Evolutionary conservation across 345 rosid genomes (phyloP), one percentile per base, ranked within the genome.

Genomic region (Murraya koenigii): DNA sequence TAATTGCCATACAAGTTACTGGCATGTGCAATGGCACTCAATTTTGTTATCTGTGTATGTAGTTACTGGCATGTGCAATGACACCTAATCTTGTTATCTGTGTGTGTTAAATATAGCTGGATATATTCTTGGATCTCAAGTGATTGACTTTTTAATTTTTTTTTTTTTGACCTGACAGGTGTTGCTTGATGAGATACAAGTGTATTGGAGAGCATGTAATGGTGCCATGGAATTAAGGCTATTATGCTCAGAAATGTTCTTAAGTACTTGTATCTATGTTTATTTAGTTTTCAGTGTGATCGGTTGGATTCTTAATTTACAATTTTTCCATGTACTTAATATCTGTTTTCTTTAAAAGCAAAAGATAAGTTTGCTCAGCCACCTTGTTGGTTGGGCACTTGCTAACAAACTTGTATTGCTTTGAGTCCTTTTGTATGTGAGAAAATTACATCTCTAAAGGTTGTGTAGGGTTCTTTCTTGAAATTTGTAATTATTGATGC

Each of bases 321-420:
- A 49, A 38, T 71, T 78, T 47, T 73, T 73, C 75, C 23, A 25
- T 79, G 85, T 85, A 83, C 71, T 81, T 85, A 71, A 59, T 65
- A 71, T 62, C 65, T 62, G 7, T 35, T 35, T 20, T 63, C 20
- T 41, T n/a, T 74, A 13, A 13, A 44, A 61, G 79, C 33, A 19
- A 39, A 75, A 68, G 60, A 23, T 19, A 14, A 8, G 4, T 15
- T 2, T 20, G 72, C 20, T 11, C 17, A 44, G 25, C 63, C 30
- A 4, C 22, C 23, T 1, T 35, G 82, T 80, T 74, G 71, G 80
- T 67, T 60, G 64, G 14, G 60, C 25, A 35, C 66, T 67, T 66
- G 82, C 79, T 71, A 76, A 79, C 78, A 58, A 22, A 41, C 6
- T 23, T 38, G 30, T 35, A 20, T 52, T 44, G 13, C 61, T 28